Evolutionary conservation across 2,329 filamentous ascomycete genomes (phyloP), one percentile per base, ranked within the genome.

Genomic region (Colletotrichum chrysophilum): DNA sequence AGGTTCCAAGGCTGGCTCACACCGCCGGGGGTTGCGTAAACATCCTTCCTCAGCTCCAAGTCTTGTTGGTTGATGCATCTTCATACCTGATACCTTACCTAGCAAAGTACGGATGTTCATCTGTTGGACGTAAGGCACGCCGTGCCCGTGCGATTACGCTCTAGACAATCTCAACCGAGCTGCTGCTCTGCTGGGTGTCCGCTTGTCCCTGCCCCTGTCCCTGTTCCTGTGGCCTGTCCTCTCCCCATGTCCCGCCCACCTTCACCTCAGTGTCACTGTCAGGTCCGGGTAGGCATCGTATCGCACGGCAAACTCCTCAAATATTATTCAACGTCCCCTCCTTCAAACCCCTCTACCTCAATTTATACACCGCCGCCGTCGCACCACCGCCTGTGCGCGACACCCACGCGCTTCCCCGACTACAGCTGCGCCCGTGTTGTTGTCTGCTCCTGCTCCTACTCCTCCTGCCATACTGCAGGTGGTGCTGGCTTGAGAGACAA

Each of bases 1-100:
- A 28, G n/a, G 26, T 43, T 70, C 21, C 34, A 56, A 28, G 13
- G 26, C n/a, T 64, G 32, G 32, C 66, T 70, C 66, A 69, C 65
- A 67, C 67, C 71, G 71, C 71, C 67, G 68, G 13, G 43, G 58
- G 56, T 66, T 55, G 64, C 36, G 62, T 26, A 66, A 43, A 66
- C 62, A n/a, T 43, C 28, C 21, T 28, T 32, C 36, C 55, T 18
- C 21, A 24, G 21, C 55, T 58, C 55, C 21, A 48, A 48, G 38
- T 36, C 38, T 48, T 48, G 38, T 48, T n/a, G 38, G 38, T 48
- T 48, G 38, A 48, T 48, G 38, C 38, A 48, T 48, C 38, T n/a
- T 10, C 18, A 48, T 48, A 48, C 38, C 38, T 48, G 38, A 48
- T 48, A 48, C 38, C 38, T 48, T 48, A 48, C 38, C 38, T 48